A percentile compares a stretch with the other conserved stretches of the same genome.
phyloP scores from a whole-genome alignment of 768 basidiomycete species.

The Cystobasidium tubakii region DNA sequence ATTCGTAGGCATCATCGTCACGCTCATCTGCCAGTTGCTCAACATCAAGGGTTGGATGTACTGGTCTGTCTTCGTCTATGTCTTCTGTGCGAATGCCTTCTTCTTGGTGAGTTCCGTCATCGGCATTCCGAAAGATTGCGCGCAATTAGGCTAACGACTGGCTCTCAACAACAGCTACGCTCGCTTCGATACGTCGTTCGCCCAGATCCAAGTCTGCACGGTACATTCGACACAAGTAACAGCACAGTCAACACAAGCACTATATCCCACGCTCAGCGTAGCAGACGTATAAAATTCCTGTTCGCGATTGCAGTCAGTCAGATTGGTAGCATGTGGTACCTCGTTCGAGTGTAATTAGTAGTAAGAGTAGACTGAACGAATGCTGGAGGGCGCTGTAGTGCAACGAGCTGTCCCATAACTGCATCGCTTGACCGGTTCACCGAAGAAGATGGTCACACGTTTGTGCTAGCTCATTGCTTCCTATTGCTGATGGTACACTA shows the following conservation, averaged over 20 bases:
- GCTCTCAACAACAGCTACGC: constrained; percentile 82
- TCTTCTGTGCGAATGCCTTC: constrained; percentile 82
- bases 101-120: constrained; percentile 64
- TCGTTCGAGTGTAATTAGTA: constrained; percentile 60
- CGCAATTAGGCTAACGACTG: not conserved
- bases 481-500: too few relatives aligned
- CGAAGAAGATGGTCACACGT: too few relatives aligned
- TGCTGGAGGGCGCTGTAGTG: not conserved
- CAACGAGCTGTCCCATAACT: not conserved
- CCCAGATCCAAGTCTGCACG: constrained; percentile 35
- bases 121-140: not conserved
- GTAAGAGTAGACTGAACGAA: not conserved
- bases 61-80: constrained; percentile 69
- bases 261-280: constrained; percentile 69
- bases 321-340: constrained; percentile 74
- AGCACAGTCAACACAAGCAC: constrained; percentile 57
- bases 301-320: constrained; percentile 78
- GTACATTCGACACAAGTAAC: constrained; percentile 45
- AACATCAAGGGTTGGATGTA: constrained; percentile 62
- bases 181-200: constrained; percentile 79
- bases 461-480: too few relatives aligned
- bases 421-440: too few relatives aligned
- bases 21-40: constrained; percentile 67
- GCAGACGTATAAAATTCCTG: constrained; percentile 79
- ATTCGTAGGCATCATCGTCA: constrained; percentile 86